phyloP scores from a whole-genome alignment of 2,329 filamentous ascomycete species.

The Aaosphaeria arxii region DNA sequence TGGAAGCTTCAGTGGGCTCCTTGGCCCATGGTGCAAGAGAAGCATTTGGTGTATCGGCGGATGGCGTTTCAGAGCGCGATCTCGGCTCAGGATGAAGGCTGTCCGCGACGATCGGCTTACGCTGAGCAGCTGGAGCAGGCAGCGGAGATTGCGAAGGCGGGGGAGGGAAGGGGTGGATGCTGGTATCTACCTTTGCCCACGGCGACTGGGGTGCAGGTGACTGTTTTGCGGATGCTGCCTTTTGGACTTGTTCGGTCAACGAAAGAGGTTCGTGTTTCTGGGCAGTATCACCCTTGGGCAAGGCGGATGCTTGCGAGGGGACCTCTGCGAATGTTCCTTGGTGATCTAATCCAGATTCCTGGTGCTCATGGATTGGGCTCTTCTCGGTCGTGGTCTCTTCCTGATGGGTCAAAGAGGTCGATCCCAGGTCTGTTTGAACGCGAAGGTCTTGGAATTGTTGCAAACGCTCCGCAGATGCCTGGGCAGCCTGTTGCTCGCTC shows the following conservation, averaged over 20 bases:
- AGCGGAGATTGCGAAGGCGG: slow-evolving; percentile 76
- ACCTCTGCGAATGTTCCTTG: neutral
- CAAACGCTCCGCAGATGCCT: slow-evolving; percentile 64
- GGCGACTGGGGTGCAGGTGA: slow-evolving; percentile 53
- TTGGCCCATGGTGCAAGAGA: slow-evolving; percentile 95
- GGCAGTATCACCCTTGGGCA: slow-evolving; percentile 6
- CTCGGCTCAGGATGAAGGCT: slow-evolving; percentile 61
- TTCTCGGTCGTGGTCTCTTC: slow-evolving; percentile 39
- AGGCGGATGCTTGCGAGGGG: neutral
- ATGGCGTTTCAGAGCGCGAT: slow-evolving; percentile 76
- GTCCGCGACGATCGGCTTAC: slow-evolving; percentile 82
- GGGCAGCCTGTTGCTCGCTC: slow-evolving; percentile 29
- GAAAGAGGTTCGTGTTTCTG: slow-evolving; percentile 57
- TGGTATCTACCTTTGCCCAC: slow-evolving; percentile 62
- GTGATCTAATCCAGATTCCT: slow-evolving; percentile 6
- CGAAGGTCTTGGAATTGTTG: slow-evolving; percentile 80
- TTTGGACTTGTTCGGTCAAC: slow-evolving; percentile 80
- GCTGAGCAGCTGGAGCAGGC: slow-evolving; percentile 84
- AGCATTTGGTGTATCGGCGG: slow-evolving; percentile 60
- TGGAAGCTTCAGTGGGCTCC: slow-evolving; percentile 68
- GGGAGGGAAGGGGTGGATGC: slow-evolving; percentile 77
- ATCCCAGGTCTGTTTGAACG: slow-evolving; percentile 64
- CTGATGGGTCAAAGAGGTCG: slow-evolving; percentile 20
- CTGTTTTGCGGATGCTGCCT: slow-evolving; percentile 62
- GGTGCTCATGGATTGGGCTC: slow-evolving; percentile 16